phyloP scores from a whole-genome alignment of 2,329 filamentous ascomycete genomes.

The Ceratocystiopsis sp. region DNA sequence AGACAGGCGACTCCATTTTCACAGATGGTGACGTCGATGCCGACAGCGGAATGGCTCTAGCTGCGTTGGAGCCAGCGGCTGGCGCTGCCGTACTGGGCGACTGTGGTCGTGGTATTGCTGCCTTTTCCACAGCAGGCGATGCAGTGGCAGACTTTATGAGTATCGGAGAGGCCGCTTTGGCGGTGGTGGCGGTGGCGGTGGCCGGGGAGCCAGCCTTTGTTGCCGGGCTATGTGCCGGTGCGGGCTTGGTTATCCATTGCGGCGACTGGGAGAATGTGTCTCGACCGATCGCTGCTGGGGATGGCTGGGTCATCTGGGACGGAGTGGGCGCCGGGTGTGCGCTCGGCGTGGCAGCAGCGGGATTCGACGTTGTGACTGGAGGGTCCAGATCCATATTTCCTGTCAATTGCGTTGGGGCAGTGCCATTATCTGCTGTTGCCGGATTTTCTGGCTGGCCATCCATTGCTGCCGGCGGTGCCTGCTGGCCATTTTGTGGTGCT shows the following conservation, averaged over 20 bases:
- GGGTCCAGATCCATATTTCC: constrained; percentile 36
- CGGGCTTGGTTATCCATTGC: constrained; percentile 4
- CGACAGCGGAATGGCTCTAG: constrained; percentile 3
- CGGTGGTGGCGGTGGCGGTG: constrained; percentile 9
- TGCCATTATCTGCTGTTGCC: neutral
- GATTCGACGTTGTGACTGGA: constrained; percentile 4
- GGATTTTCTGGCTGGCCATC: constrained; percentile 15
- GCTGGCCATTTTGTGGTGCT: constrained; percentile 3
- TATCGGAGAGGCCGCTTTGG: constrained; percentile 3
- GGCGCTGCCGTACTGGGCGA: too few relatives aligned
- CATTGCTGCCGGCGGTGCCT: constrained; percentile 11
- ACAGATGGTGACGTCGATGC: constrained; percentile 7
- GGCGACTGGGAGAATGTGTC: constrained; percentile 12
- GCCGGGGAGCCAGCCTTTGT: too few relatives aligned
- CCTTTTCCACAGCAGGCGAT: constrained; percentile 4
- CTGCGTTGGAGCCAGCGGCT: too few relatives aligned
- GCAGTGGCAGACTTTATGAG: constrained; percentile 4
- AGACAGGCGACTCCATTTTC: constrained; percentile 9
- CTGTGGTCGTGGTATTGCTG: neutral
- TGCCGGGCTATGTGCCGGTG: neutral
- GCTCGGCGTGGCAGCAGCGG: neutral
- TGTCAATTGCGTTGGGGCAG: constrained; percentile 21
- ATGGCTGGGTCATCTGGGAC: neutral
- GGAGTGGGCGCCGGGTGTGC: too few relatives aligned
- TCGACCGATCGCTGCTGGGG: neutral